Percentiles rank a stretch among this genome's conserved stretches.
phyloP scores from a whole-genome alignment of 106 monocot species.

The Dendrobium catenatum region DNA sequence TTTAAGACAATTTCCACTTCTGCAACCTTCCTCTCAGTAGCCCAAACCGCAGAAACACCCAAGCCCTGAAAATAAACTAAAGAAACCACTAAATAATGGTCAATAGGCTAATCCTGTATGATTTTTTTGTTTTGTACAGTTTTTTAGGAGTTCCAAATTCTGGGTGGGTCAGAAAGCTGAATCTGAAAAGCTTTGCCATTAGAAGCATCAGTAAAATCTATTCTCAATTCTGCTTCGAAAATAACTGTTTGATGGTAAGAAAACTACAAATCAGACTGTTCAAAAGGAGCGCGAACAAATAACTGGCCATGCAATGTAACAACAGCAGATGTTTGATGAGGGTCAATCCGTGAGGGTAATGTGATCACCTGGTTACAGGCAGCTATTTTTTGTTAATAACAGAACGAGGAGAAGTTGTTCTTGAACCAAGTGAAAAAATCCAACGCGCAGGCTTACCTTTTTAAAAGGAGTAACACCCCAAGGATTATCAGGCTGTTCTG shows the following conservation, averaged over 20 bases:
- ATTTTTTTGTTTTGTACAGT: neutral
- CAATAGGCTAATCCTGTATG: neutral
- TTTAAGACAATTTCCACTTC: no score
- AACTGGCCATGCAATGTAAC: conserved; percentile 76
- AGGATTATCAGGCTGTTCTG: conserved; percentile 77
- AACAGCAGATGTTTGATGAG: conserved; percentile 74
- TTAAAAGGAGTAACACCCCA: conserved; percentile 83
- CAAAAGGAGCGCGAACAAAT: conserved; percentile 67
- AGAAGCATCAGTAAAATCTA: neutral
- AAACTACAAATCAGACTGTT: conserved; percentile 28
- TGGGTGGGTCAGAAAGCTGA: neutral
- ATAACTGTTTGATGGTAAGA: neutral
- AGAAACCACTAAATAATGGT: no score
- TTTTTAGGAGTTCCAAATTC: neutral
- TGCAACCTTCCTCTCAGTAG: no score
- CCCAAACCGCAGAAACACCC: no score
- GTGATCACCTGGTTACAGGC: conserved; percentile 46
- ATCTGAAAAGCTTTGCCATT: neutral
- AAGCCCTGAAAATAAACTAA: no score
- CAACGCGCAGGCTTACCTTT: conserved; percentile 27
- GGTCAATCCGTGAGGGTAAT: conserved; percentile 61
- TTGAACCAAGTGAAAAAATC: neutral
- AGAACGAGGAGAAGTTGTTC: no score
- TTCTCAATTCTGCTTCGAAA: no score
- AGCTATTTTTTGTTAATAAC: no score